Conservation (phyloP, 2,329 filamentous ascomycete species). For the Arthrinium puccinioides region DNA sequence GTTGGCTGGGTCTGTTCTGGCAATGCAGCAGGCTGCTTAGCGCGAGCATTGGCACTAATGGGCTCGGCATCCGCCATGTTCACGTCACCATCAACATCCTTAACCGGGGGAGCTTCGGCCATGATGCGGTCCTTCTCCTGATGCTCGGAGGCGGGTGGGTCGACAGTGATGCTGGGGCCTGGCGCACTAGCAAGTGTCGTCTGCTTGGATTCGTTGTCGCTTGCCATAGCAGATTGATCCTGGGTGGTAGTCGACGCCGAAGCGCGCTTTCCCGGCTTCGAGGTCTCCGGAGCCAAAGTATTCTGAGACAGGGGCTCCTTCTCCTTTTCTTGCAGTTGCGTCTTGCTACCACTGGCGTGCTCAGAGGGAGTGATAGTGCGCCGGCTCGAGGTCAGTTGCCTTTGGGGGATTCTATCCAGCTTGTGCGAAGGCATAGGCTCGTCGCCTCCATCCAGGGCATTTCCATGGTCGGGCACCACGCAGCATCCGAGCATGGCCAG, state of each 20-base stretch:
- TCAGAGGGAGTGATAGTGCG: constrained; percentile 46
- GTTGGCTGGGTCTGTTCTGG: constrained; percentile 32
- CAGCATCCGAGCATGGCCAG: constrained; percentile 61
- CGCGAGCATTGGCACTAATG: constrained; percentile 34
- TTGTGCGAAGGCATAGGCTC: constrained; percentile 47
- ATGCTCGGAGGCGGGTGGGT: constrained; percentile 26
- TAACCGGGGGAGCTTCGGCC: constrained; percentile 26
- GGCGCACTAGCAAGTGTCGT: constrained; percentile 26
- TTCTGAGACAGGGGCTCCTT: constrained; percentile 24
- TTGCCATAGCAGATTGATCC: constrained; percentile 37
- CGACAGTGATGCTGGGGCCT: constrained; percentile 33
- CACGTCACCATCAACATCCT: constrained; percentile 52
- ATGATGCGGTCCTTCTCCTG: constrained; percentile 28
- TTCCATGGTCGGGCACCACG: constrained; percentile 52
- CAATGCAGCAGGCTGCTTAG: constrained; percentile 30
- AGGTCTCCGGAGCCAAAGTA: constrained; percentile 19
- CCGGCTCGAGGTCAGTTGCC: constrained; percentile 47
- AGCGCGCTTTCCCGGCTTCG: constrained; percentile 34
- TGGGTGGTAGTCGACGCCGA: constrained; percentile 36
- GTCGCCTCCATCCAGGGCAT: constrained; percentile 44
- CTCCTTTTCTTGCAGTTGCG: constrained; percentile 44
- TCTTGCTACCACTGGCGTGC: constrained; percentile 33
- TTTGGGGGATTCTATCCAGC: constrained; percentile 47
- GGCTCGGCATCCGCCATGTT: constrained; percentile 59
- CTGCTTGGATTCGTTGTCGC: constrained; percentile 40